Evolutionary conservation across 2,329 filamentous ascomycete species (phyloP).

Genomic region (Neofusicoccum laricinum): DNA sequence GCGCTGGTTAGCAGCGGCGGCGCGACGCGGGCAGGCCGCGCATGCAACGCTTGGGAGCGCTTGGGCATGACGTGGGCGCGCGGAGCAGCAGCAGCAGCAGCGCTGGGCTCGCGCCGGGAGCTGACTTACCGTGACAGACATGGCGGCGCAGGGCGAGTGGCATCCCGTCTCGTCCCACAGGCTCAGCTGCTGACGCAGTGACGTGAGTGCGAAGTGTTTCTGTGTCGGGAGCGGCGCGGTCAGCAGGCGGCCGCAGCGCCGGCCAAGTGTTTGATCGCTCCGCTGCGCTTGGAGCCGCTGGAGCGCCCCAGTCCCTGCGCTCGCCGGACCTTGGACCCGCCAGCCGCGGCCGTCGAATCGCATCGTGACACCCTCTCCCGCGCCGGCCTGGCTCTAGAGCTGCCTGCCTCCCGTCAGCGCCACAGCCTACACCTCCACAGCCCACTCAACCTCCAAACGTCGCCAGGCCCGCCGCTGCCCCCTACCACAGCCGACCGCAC

Average conservation of each 20-base stretch:
- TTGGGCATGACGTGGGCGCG: background rate
- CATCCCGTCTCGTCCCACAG: slow-evolving; percentile 4
- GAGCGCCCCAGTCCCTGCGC: slow-evolving; percentile 5
- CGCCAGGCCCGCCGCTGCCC: background rate
- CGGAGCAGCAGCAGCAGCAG: background rate
- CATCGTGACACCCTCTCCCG: slow-evolving; percentile 13
- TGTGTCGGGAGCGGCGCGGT: slow-evolving; percentile 9
- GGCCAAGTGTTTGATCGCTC: slow-evolving; percentile 14
- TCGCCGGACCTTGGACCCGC: slow-evolving; percentile 1
- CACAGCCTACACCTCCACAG: slow-evolving; percentile 9
- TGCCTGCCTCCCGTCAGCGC: slow-evolving; percentile 15
- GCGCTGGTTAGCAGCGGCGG: background rate
- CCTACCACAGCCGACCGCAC: background rate
- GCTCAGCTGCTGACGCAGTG: slow-evolving; percentile 14
- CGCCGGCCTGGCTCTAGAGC: slow-evolving; percentile 5
- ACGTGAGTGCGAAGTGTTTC: slow-evolving; percentile 11
- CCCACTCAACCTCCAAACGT: background rate
- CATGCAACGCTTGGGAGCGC: background rate
- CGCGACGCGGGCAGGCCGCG: background rate
- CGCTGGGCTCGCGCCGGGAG: too few species aligned
- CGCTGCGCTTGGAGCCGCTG: background rate
- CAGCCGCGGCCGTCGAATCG: slow-evolving; percentile 11
- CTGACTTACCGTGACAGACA: slow-evolving; percentile 47
- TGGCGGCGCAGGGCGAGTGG: slow-evolving; percentile 25
- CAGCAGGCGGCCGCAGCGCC: slow-evolving; percentile 14